A percentile compares a stretch with the other conserved stretches of the same genome.
phyloP scores from a whole-genome alignment of 805 yeast genomes.

The Saturnispora hagleri region DNA sequence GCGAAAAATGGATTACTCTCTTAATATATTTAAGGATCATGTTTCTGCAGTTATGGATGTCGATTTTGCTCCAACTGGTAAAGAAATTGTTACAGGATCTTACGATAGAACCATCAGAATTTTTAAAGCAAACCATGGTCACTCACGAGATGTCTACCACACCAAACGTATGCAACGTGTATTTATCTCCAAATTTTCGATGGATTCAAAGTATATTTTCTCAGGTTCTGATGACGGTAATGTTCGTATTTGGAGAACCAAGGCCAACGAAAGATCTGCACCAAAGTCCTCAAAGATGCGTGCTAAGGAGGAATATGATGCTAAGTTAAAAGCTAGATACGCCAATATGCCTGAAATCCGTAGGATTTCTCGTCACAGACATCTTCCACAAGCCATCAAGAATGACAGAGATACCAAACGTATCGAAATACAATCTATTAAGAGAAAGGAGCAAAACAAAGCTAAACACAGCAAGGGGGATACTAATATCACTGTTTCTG shows the following conservation, averaged over 20 bases:
- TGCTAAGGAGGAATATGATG: conserved; percentile 80
- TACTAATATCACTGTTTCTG: conserved; percentile 49
- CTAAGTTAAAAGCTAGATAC: conserved; percentile 83
- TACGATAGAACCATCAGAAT: conserved; percentile 90
- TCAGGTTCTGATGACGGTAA: conserved; percentile 97
- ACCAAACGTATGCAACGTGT: conserved; percentile 97
- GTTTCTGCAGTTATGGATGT: conserved; percentile 92
- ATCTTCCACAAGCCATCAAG: conserved; percentile 79
- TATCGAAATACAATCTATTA: conserved; percentile 60
- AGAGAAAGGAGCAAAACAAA: conserved; percentile 75
- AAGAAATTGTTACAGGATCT: conserved; percentile 89
- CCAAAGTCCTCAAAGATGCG: conserved; percentile 75
- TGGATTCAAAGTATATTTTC: conserved; percentile 80
- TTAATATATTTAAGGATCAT: conserved; percentile 88
- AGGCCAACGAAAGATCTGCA: conserved; percentile 75
- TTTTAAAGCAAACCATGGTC: conserved; percentile 63
- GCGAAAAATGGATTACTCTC: conserved; percentile 77
- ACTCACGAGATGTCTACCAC: conserved; percentile 90
- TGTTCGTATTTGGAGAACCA: conserved; percentile 85
- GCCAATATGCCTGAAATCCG: conserved; percentile 94
- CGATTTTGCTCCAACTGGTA: conserved; percentile 95
- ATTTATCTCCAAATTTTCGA: conserved; percentile 72
- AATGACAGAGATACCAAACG: conserved; percentile 82
- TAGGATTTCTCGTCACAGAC: conserved; percentile 86
- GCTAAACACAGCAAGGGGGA: conserved; percentile 68